These are phyloP conservation scores for Cynara cardunculus DNA, from an alignment of 129 eudicot genomes.

Conservation along the genomic window DNA sequence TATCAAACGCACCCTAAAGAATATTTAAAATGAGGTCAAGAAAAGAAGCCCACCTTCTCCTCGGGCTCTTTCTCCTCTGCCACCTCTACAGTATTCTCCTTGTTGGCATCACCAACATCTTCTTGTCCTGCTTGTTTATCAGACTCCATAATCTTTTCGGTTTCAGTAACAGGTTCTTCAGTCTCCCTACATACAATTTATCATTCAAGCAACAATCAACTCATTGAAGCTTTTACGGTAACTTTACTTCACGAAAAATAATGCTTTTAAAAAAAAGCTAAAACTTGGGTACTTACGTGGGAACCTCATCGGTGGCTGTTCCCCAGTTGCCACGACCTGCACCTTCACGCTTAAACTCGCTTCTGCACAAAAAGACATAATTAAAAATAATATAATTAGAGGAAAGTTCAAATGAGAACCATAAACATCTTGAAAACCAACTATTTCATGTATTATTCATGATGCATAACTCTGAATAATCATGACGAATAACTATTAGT, in stretches of 20 bases:
- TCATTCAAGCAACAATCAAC: neutral
- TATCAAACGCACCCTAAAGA: too few relatives aligned
- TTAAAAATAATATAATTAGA: neutral
- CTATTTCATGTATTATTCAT: neutral
- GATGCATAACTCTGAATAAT: neutral
- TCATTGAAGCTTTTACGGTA: neutral
- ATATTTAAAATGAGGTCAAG: neutral
- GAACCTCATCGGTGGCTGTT: conserved; percentile 56
- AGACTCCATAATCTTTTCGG: conserved; percentile 47
- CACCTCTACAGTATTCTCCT: conserved; percentile 47
- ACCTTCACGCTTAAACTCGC: conserved; percentile 76
- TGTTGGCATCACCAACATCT: conserved; percentile 46
- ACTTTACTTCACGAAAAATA: neutral
- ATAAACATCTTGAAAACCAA: neutral
- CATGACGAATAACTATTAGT: neutral
- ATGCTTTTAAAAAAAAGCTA: neutral
- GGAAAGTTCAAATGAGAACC: neutral
- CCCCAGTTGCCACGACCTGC: conserved; percentile 96
- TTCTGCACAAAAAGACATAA: conserved; percentile 33
- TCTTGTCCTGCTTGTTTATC: conserved; percentile 52
- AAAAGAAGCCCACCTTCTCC: conserved; percentile 41
- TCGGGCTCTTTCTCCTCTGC: conserved; percentile 78
- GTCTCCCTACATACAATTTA: conserved; percentile 39
- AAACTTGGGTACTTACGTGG: conserved; percentile 37
- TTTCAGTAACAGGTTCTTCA: conserved; percentile 52